Base-by-base conservation (phyloP, 768 basidiomycete species). In the Cubamyces sp. region DNA sequence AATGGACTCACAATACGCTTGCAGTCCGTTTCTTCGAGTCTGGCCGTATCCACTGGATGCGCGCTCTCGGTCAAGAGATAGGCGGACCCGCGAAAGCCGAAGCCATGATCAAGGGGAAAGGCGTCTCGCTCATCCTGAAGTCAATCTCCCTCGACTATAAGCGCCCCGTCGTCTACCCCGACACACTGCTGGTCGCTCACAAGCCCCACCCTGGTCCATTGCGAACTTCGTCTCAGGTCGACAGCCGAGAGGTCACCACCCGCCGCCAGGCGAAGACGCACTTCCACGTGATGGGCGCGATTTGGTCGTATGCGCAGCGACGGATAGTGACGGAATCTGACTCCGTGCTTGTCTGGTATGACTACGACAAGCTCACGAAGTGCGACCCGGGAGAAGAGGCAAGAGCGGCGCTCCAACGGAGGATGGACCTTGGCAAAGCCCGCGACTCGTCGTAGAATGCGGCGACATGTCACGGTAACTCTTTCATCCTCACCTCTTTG, bases 71-170 rank as follows among this genome's bases (percentile, higher is more conserved):
- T 0, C 69, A 80, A 34, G 78, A 84, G 59, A 71, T 90, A 30
- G 90, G 87, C 9, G 90, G 89, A 2, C 78, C 81, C 19, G 73
- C 74, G 18, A 81, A 78, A 61, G 85, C 80, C 2, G 72, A 81
- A 51, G 82, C 81, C 5, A 85, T 91, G 82, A 73, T 89, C 54
- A 78, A 76, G 53, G 89, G 82, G 5, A 72, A 82, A 69, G 91
- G 90, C 2, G 70, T 90, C n/a, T 87, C 87, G 15, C 68, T 92
- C 52, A 91, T 92, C 67, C 81, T 91, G 62, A 91, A 91, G 70
- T 86, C 85, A 19, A 80, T 91, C 54, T 79, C 81, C 43, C 74
- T 92, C 45, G 83, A 85, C 65, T 92, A 84, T 73, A 83, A 83
- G 60, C 79, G 86, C 21, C 91, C 91, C 0, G 88, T 91, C 12